Base-by-base conservation (phyloP, 2,329 filamentous ascomycete genomes). In the Xylaria sp. region DNA sequence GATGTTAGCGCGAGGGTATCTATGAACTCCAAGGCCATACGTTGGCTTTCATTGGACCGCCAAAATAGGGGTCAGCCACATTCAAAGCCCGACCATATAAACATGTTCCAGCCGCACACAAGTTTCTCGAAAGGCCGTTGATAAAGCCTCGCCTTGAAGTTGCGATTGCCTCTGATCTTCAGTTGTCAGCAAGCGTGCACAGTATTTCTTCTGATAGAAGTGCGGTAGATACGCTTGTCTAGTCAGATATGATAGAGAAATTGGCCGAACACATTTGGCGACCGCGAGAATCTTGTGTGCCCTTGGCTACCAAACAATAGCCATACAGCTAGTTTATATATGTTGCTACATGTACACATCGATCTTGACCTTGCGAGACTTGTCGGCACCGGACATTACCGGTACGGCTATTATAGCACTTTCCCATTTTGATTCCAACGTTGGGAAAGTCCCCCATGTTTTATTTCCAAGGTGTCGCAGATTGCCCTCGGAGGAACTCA, bases 261-360 rank as follows among this genome's bases (percentile, higher is more conserved):
- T 59, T 47, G 56, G 14, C 37, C 17, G 21, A 47, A 6, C 40
- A 12, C 12, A n/a, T n/a, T n/a, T 15, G 4, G 33, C 14, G 25
- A 46, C 47, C 2, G 47, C 56, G 2, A 52, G 43, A 4, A 38
- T 14, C 2, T 49, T 60, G 17, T 54, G 53, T 3, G 7, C 23
- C 2, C 15, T 42, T 0, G 57, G 57, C 8, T 33, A 54, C n/a
- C 14, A 17, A 23, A 40, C 4, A n/a, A 5, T 15, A 15, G 57
- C 57, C n/a, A n/a, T 54, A 1, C 17, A 31, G 33, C 12, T 60
- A 5, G 21, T 60, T 17, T 49, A 60, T 38, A 37, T 49, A 15
- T 60, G 57, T 17, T 60, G 40, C 21, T 49, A 54, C 8, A 33
- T 28, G 14, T 60, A 53, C 33, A 53, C 8, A 33, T 47, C 57